A percentile compares a stretch with the other conserved stretches of the same genome.
phyloP scores from a whole-genome alignment of 805 yeast species.

The Jamesozyma lodderae region DNA sequence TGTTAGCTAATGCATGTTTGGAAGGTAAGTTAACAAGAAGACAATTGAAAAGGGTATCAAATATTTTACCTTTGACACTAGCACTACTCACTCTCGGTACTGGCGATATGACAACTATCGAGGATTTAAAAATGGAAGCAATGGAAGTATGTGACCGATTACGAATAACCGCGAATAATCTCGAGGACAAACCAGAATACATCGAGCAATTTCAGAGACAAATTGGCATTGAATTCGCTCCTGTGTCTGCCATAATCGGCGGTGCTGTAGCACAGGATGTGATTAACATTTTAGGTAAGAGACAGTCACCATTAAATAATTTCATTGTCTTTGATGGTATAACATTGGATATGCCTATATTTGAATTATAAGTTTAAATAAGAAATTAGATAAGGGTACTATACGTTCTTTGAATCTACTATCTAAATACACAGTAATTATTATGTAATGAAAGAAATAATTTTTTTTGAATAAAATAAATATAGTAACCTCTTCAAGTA shows the following conservation, averaged over 20 bases:
- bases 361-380: conserved; percentile 33
- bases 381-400: too few species aligned
- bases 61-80: conserved; percentile 42
- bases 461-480: background rate
- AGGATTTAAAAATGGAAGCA: conserved; percentile 9
- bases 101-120: conserved; percentile 5
- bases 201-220: conserved; percentile 39
- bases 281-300: conserved; percentile 66
- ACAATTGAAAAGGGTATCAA: conserved; percentile 24
- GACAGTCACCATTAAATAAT: conserved; percentile 77
- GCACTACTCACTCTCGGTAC: conserved; percentile 40
- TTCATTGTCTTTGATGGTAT: conserved; percentile 67
- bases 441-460: background rate
- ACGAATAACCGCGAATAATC: conserved; percentile 39
- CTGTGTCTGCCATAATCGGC: conserved; percentile 80
- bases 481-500: too few species aligned
- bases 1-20: conserved; percentile 31
- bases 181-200: conserved; percentile 32
- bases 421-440: too few species aligned
- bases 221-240: conserved; percentile 57
- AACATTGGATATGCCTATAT: conserved; percentile 69
- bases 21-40: conserved; percentile 29
- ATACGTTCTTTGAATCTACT: too few species aligned
- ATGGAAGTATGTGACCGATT: conserved; percentile 27
- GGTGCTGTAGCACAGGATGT: conserved; percentile 88